Evolutionary conservation across 2,329 filamentous ascomycete species (phyloP).

Genomic region (Beauveria pseudobassiana): DNA sequence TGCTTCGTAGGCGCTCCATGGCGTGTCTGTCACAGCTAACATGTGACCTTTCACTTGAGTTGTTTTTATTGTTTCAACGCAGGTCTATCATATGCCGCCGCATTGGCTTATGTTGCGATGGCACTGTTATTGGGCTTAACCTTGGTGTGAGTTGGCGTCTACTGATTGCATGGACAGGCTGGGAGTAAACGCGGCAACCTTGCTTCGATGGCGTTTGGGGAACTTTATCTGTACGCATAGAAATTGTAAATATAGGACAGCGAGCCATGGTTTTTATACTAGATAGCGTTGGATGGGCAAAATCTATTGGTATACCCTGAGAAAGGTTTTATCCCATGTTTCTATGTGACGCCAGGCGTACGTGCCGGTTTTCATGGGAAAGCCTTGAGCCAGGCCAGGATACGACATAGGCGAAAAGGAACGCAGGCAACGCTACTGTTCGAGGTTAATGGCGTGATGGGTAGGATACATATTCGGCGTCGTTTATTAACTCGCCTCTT

Average conservation of each 20-base stretch:
- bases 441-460: neutral
- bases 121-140: neutral
- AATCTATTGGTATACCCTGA: neutral
- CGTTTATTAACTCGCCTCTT: neutral
- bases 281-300: slow-evolving; percentile 6
- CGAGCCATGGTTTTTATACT: neutral
- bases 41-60: neutral
- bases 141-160: neutral
- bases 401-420: no score
- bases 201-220: neutral
- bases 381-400: neutral
- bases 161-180: neutral
- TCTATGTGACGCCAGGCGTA: no score
- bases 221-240: neutral
- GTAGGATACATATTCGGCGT: no score
- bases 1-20: slow-evolving; percentile 26
- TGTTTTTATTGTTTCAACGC: neutral
- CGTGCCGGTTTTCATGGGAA: neutral
- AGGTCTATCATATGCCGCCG: neutral
- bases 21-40: neutral
- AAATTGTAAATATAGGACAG: slow-evolving; percentile 8
- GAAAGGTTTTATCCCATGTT: neutral
- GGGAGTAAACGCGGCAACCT: neutral
- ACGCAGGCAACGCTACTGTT: neutral
- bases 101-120: neutral